These are phyloP conservation scores for Scleroderma bovista DNA, from an alignment of 768 basidiomycete species.

Conservation along the genomic window DNA sequence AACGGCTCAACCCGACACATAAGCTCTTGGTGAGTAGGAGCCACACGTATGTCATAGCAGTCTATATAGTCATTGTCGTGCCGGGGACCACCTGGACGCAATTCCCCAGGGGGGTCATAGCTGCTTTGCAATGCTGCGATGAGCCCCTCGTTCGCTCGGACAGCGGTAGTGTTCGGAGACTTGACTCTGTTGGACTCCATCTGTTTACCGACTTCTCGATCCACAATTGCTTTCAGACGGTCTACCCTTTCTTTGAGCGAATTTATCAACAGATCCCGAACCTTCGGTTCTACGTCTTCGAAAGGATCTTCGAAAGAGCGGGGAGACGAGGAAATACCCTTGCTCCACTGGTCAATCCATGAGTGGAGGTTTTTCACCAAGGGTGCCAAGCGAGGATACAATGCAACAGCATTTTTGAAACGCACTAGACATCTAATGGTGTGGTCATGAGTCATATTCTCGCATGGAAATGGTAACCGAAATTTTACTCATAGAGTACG, in stretches of 20 bases:
- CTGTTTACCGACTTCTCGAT: constrained; percentile 42
- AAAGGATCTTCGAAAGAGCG: constrained; percentile 45
- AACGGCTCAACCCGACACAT: constrained; percentile 44
- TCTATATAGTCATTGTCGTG: constrained; percentile 65
- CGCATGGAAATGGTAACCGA: constrained; percentile 10
- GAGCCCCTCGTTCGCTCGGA: constrained; percentile 29
- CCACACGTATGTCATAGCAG: constrained; percentile 56
- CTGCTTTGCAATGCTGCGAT: constrained; percentile 32
- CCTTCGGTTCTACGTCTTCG: constrained; percentile 13
- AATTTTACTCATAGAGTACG: constrained; percentile 47
- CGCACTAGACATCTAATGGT: constrained; percentile 46
- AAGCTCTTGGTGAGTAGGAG: constrained; percentile 67
- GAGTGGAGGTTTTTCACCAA: constrained; percentile 37
- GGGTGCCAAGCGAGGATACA: constrained; percentile 37
- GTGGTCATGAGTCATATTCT: constrained; percentile 2
- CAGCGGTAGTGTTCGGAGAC: background rate
- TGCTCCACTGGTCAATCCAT: constrained; percentile 47
- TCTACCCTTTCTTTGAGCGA: constrained; percentile 27
- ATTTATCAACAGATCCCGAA: constrained; percentile 34
- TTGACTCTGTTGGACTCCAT: constrained; percentile 15
- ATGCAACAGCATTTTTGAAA: constrained; percentile 50
- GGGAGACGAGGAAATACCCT: constrained; percentile 32
- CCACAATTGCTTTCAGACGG: constrained; percentile 38
- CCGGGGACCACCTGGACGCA: constrained; percentile 45
- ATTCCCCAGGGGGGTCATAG: constrained; percentile 53